These are phyloP conservation scores for Vachellia pachyceras DNA, from an alignment of 306 rosid genomes.

Conservation along the genomic window DNA sequence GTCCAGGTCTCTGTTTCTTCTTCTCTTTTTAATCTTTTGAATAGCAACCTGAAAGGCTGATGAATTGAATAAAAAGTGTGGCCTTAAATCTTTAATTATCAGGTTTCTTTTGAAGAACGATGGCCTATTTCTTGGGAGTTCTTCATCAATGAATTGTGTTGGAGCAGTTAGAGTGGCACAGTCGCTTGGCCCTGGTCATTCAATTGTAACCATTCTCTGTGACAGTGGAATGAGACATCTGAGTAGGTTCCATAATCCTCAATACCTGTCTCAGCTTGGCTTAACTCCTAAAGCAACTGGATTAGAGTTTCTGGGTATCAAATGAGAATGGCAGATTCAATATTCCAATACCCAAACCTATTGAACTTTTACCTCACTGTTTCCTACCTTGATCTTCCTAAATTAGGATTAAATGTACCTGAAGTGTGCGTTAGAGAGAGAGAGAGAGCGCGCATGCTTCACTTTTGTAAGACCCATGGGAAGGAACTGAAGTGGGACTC, in stretches of 20 bases:
- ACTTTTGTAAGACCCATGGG: background rate
- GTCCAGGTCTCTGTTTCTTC: no score
- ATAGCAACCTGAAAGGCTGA: no score
- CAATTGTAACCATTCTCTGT: conserved; percentile 87
- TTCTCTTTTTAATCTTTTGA: no score
- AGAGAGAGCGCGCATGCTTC: background rate
- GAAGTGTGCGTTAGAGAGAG: background rate
- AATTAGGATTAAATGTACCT: background rate
- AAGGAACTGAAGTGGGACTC: background rate
- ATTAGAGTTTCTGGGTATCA: conserved; percentile 69
- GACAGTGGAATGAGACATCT: conserved; percentile 95
- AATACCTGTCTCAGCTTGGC: conserved; percentile 68
- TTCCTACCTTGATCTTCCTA: background rate
- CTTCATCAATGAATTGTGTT: no score
- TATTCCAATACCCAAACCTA: conserved; percentile 2
- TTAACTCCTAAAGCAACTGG: conserved; percentile 77
- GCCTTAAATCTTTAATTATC: no score
- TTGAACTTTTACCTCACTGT: background rate
- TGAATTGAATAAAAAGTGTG: no score
- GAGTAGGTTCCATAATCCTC: conserved; percentile 75
- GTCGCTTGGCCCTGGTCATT: conserved; percentile 81
- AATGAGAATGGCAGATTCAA: conserved; percentile 40
- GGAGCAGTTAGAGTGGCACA: conserved; percentile 88
- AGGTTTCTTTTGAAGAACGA: no score
- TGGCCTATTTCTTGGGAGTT: no score